Evolutionary conservation across 805 yeast genomes (phyloP), one percentile per base, ranked within the genome.

Genomic region (Jamesozyma lodderae): DNA sequence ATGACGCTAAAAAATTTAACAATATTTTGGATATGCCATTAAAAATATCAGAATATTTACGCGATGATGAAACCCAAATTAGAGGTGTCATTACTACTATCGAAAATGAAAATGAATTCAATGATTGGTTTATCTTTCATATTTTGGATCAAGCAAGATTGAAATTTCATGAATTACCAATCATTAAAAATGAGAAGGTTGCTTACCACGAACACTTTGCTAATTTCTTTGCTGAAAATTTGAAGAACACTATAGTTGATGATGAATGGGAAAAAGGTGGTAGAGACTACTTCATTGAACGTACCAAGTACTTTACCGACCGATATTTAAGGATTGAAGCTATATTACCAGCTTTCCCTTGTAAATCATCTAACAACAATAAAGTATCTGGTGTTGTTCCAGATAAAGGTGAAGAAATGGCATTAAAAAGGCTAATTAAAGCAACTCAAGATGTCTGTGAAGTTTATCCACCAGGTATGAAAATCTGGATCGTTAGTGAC

Each of bases 311-410:
- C 49, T 76, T 72, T 49, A 73, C 77, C 18, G 62, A 68, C 29
- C 64, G 75, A 50, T 59, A 63, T 44, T 38, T 66, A 22, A 66
- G 65, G 28, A 64, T 76, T 43, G 77, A 75, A 52, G 72, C 76
- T 11, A 77, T 75, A 7, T 58, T 76, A 36, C 81, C 81, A 5
- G 81, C 81, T 0, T 76, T 76, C 43, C 81, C 81, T 8, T 75
- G 81, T 48, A 76, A 75, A 51, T 72, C 79, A 0, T 73, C 79
- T n/a, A 76, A 76, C 46, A 39, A 52, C 22, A 64, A 69, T 25
- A 76, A 76, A 48, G 81, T 75, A 3, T 60, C 64, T 26, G 68
- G 72, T 5, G 41, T 51, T 15, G 49, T 54, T 31, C 81, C 81
- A 5, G 81, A 76, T 46, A 68, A 67, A 53, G 81, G 81, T 25